Percentiles rank a stretch among this genome's conserved stretches.
Evolutionary conservation across 2,329 filamentous ascomycete species (phyloP).

Genomic region (Talaromyces marneffei): DNA sequence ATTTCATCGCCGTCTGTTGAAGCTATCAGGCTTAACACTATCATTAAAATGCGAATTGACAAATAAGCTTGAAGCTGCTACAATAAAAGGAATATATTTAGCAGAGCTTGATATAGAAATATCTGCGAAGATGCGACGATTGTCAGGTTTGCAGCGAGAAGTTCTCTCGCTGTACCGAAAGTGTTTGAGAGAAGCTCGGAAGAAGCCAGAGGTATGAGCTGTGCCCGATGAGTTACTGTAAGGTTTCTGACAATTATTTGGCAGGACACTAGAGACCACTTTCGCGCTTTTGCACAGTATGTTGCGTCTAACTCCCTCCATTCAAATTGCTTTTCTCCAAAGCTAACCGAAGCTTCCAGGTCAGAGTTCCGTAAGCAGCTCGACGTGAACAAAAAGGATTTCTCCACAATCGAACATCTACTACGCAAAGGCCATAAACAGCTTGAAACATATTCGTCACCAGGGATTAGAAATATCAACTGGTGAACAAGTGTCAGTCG

Average conservation of each 20-base stretch:
- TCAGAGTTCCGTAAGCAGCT: constrained; percentile 70
- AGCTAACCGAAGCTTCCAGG: constrained; percentile 38
- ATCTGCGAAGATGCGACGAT: constrained; percentile 28
- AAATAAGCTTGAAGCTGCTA: neutral
- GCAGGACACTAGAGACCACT: constrained; percentile 38
- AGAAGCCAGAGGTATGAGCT: constrained; percentile 65
- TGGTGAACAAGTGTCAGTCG: constrained; percentile 19
- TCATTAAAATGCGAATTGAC: neutral
- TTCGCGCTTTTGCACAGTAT: constrained; percentile 40
- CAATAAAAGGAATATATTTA: neutral
- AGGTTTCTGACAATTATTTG: neutral
- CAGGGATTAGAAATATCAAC: constrained; percentile 70
- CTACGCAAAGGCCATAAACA: constrained; percentile 75
- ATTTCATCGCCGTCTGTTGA: neutral
- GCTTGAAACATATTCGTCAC: constrained; percentile 72
- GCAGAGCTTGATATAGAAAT: neutral
- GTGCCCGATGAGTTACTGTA: neutral
- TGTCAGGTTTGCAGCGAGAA: constrained; percentile 86
- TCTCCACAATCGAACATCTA: constrained; percentile 77
- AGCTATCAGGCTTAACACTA: neutral
- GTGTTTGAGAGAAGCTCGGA: constrained; percentile 73
- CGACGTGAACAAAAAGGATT: constrained; percentile 72
- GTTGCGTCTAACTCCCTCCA: constrained; percentile 13
- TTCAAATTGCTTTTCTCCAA: constrained; percentile 2
- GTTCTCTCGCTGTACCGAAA: constrained; percentile 80